phyloP scores from a whole-genome alignment of 2,329 filamentous ascomycete genomes.

The Penicillium verrucosum region DNA sequence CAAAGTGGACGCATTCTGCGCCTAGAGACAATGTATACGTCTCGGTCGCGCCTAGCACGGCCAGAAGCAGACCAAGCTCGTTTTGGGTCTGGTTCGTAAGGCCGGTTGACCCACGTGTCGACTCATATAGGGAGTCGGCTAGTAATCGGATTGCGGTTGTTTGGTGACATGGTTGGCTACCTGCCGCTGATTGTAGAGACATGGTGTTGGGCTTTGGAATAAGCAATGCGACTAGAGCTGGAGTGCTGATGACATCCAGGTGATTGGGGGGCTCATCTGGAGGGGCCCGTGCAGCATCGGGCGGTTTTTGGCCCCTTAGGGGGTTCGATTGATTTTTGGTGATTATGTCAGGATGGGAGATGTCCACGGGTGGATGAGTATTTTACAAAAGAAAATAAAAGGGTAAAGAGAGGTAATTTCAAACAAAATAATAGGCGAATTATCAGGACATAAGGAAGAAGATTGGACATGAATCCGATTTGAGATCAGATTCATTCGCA shows the following conservation, averaged over 20 bases:
- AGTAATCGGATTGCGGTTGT: constrained; percentile 10
- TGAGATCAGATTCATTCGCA: neutral
- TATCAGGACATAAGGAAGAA: neutral
- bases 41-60: constrained; percentile 3
- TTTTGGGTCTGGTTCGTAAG: constrained; percentile 12
- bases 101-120: constrained; percentile 9
- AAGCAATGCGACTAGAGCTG: neutral
- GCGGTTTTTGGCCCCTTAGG: neutral
- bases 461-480: neutral
- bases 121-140: constrained; percentile 12
- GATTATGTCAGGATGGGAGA: neutral
- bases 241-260: neutral
- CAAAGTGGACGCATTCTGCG: too few species aligned
- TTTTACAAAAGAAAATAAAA: neutral
- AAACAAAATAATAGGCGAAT: neutral
- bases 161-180: neutral
- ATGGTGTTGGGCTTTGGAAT: neutral
- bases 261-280: neutral
- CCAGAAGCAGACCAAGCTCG: constrained; percentile 15
- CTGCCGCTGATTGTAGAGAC: neutral
- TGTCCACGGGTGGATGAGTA: too few species aligned
- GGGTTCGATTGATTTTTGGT: neutral
- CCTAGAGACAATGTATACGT: neutral
- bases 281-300: too few species aligned
- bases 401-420: neutral